A percentile compares a stretch with the other conserved stretches of the same genome.
Conservation (phyloP, 768 basidiomycete species). For the Tephrocybe rancida region DNA sequence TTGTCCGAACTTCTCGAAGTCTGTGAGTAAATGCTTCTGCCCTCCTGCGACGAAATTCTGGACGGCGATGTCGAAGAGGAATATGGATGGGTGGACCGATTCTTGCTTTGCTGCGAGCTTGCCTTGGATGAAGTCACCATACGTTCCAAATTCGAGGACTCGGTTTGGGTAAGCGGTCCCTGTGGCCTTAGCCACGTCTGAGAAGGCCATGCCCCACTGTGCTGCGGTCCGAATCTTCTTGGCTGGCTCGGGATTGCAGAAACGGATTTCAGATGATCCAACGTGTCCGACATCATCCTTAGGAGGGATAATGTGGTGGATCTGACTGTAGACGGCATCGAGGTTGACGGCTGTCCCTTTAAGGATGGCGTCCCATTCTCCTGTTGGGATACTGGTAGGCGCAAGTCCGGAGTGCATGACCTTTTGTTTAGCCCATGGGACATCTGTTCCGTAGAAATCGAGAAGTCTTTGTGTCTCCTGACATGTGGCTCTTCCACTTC, state of each 20-base stretch:
- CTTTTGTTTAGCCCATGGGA: no score
- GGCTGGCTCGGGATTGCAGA: conserved; percentile 4
- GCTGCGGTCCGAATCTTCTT: no score
- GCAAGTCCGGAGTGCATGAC: no score
- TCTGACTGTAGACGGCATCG: background rate
- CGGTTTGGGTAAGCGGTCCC: no score
- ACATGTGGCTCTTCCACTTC: no score
- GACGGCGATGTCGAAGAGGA: conserved; percentile 13
- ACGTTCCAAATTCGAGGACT: background rate
- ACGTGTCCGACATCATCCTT: conserved; percentile 14
- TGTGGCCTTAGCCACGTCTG: no score
- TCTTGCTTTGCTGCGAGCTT: conserved; percentile 10
- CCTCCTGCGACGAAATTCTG: conserved; percentile 7
- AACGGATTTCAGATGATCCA: conserved; percentile 12
- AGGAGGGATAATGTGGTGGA: conserved; percentile 16
- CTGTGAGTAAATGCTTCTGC: background rate
- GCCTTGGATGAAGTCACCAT: conserved; percentile 18
- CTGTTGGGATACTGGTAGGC: background rate
- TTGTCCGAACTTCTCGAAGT: background rate
- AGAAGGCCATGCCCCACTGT: no score
- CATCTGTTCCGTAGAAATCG: no score
- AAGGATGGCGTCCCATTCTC: background rate
- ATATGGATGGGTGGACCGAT: conserved; percentile 5
- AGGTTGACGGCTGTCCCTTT: background rate
- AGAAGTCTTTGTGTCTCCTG: no score